phyloP scores from a whole-genome alignment of 2,329 filamentous ascomycete species.

The Diaporthe humulicola region DNA sequence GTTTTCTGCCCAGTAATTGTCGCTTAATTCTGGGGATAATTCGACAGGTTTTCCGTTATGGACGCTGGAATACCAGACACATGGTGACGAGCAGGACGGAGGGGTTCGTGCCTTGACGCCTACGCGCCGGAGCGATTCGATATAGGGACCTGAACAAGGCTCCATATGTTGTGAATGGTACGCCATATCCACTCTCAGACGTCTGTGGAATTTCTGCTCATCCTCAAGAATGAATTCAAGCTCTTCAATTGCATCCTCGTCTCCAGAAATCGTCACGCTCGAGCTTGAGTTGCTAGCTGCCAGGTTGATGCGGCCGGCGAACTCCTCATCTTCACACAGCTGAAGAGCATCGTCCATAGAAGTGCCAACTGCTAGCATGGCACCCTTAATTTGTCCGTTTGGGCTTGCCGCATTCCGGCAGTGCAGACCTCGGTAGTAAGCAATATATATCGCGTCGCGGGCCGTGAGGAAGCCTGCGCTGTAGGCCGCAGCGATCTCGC shows the following conservation, averaged over 20 bases:
- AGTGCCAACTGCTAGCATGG: constrained; percentile 29
- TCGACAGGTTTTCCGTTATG: constrained; percentile 40
- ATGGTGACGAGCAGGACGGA: neutral
- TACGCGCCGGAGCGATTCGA: constrained; percentile 27
- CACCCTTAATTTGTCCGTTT: neutral
- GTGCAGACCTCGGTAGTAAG: constrained; percentile 42
- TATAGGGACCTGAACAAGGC: constrained; percentile 29
- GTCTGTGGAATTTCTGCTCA: constrained; percentile 46
- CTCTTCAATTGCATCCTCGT: constrained; percentile 46
- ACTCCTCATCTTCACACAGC: constrained; percentile 34
- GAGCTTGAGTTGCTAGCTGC: constrained; percentile 47
- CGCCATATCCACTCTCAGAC: constrained; percentile 53
- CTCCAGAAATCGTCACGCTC: constrained; percentile 48
- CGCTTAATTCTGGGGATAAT: neutral
- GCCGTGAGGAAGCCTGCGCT: constrained; percentile 23
- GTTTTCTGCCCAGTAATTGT: constrained; percentile 43
- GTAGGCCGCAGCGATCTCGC: constrained; percentile 39
- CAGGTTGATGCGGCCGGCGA: constrained; percentile 44
- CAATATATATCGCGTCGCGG: constrained; percentile 45
- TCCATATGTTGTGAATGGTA: constrained; percentile 57
- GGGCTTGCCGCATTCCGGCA: neutral
- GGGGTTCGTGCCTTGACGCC: neutral
- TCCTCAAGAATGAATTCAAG: constrained; percentile 43
- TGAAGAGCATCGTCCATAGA: constrained; percentile 39
- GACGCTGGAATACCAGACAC: constrained; percentile 45